Evolutionary conservation across 805 yeast species (phyloP), one percentile per base, ranked within the genome.

Genomic region (Ogataea dorogensis): DNA sequence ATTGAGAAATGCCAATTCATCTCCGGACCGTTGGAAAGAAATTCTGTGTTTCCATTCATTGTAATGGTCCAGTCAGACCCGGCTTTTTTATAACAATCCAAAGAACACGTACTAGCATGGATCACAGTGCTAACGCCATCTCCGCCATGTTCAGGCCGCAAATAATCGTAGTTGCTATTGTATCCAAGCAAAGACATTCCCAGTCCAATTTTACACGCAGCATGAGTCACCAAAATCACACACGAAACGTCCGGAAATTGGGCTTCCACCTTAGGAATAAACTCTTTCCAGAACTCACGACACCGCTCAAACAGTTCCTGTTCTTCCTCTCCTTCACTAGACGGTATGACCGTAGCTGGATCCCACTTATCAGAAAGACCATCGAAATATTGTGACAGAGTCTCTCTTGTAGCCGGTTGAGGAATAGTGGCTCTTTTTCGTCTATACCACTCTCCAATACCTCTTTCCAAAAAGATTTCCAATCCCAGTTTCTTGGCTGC

Each of bases 371-470:
- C 46, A 2, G 67, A 62, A 30, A 74, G 62, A 4, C 57, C 58
- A 0, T 72, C 67, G 58, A 91, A 91, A 43, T 75, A 77, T 25
- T 59, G 52, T 24, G 65, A 58, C 47, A 87, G 65, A 2, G 61
- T 50, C 11, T 67, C 70, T 32, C 63, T 61, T 14, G 68, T 58
- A 0, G 83, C 87, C 1, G 96, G 89, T 17, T 60, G 64, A 3
- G 97, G 95, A 42, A 84, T 76, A 10, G 76, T 65, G 1, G 67
- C 67, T 50, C 96, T 67, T 28, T 75, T 75, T n/a, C 76, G 77
- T 50, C 76, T 75, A 54, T 84, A 91, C 95, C 96, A 88, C 62
- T 93, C 97, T 15, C 96, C 94, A 17, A 91, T 69, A 1, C 97
- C 98, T 35, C 80, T 64, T 50, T 93, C 98, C 4, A 85, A 60